Evolutionary conservation across 2,329 filamentous ascomycete species (phyloP), one percentile per base, ranked within the genome.

Genomic region (Fusarium sp.): DNA sequence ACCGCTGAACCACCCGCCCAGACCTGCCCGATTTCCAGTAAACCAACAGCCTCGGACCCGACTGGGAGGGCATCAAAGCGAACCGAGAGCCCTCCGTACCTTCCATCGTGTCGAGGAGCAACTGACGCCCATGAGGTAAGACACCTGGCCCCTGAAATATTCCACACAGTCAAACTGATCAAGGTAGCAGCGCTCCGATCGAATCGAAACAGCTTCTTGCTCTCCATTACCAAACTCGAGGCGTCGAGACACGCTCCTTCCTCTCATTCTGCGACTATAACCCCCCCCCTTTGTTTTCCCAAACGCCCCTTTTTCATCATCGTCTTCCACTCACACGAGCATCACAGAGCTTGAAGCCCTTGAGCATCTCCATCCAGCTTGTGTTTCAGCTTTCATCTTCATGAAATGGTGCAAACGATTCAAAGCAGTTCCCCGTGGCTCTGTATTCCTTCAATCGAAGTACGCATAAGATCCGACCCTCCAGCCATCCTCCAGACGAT

Each of bases 271-370:
- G 17, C n/a, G 31, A 50, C 31, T 50, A 50, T 50, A 50, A 31
- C 17, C 46, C 45, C n/a, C n/a, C 45, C 27, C 45, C 46, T 12
- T 25, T 36, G 47, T 36, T 52, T 52, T 52, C 47, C 22, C 33
- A 9, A 10, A 36, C 47, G 2, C 22, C 25, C 13, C 33, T 20
- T 52, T 52, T 52, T 27, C 49, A 52, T 36, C 33, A 25, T 36
- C 22, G 9, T 36, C 33, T 4, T 20, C 49, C 18, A 18, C 17
- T 27, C 12, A 0, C 12, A 52, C 18, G 18, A 36, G 20, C 18
- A 53, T 13, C 33, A 39, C 22, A 22, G 39, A n/a, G 22, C 22
- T n/a, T n/a, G 18, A 17, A 53, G 22, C 11, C 22, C 18, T 17
- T 9, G 18, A 27, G 14, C 33, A 29, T 17, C 13, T 38, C 22